phyloP scores from a whole-genome alignment of 331 rosid species.

The Malus hybrid region DNA sequence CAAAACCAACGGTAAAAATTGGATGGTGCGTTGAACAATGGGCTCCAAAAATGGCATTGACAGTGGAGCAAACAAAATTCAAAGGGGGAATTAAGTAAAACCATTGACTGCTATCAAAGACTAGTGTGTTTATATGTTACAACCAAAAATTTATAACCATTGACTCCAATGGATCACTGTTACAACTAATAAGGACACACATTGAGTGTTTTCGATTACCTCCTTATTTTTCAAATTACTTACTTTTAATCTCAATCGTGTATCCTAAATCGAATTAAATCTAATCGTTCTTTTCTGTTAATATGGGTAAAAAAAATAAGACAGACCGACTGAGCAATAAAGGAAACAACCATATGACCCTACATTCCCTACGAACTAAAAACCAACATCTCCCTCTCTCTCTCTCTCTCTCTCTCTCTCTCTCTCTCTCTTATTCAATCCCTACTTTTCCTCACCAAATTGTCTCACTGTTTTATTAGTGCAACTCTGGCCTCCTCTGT shows the following conservation, averaged over 20 bases:
- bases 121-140: not conserved
- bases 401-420: slow-evolving; percentile 13
- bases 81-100: not conserved
- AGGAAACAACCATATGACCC: slow-evolving; percentile 9
- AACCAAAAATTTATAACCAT: not conserved
- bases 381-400: slow-evolving; percentile 20
- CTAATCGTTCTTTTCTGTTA: not conserved
- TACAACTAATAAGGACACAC: not conserved
- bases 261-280: not conserved
- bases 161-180: not conserved
- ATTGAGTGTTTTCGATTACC: not conserved
- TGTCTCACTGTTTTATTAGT: slow-evolving; percentile 18
- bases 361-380: slow-evolving; percentile 20
- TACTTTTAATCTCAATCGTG: not conserved
- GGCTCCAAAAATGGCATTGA: not conserved
- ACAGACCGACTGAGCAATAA: not conserved
- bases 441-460: slow-evolving; percentile 17
- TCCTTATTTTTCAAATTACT: not conserved
- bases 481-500: not conserved
- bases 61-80: not conserved
- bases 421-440: not conserved
- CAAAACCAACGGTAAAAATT: not conserved
- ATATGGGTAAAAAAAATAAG: too few species aligned
- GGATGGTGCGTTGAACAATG: not conserved
- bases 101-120: not conserved